Evolutionary conservation across 129 eudicot genomes (phyloP), one percentile per base, ranked within the genome.

Genomic region (Lactuca sativa): DNA sequence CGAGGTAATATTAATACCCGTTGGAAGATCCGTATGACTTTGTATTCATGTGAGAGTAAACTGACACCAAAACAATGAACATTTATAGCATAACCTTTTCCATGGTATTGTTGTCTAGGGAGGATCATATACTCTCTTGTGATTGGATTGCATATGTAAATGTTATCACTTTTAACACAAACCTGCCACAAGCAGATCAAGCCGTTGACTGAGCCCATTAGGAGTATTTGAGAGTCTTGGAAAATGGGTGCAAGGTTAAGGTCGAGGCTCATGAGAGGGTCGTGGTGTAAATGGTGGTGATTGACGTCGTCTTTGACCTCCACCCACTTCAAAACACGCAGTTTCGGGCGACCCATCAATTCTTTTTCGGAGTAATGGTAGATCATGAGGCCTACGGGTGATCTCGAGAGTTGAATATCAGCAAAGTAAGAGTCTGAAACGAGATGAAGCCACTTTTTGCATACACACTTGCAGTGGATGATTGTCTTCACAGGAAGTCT

Each of bases 11-110:
- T 7, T 41, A 25, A 25, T 25, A 25, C 16, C 33, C 57, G 62
- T 34, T 74, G 77, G 51, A 41, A 73, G 31, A 61, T 67, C 31
- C 84, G 70, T 11, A 78, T 73, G 25, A 79, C 78, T 65, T 85
- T 82, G 70, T 79, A 75, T 40, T 79, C 62, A 13, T 70, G 51
- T 1, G 64, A 25, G 30, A 25, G 30, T 25, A 25, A 25, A 25
- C 30, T 25, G 30, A 25, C 30, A 25, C 30, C 30, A 52, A 83
- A 79, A 33, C 91, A 81, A 34, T 66, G 74, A 17, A 54, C 34
- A 36, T 70, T 60, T 5, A 6, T 15, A 2, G n/a, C 56, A 11
- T 59, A 48, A 72, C 15, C 66, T 13, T 15, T 16, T 25, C 33
- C 59, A 11, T 6, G 15, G 52, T 21, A 54, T n/a, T 1, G 7